A percentile compares a stretch with the other conserved stretches of the same genome.
Conservation (phyloP, 2,329 filamentous ascomycete species). For the Colletotrichum sp. region DNA sequence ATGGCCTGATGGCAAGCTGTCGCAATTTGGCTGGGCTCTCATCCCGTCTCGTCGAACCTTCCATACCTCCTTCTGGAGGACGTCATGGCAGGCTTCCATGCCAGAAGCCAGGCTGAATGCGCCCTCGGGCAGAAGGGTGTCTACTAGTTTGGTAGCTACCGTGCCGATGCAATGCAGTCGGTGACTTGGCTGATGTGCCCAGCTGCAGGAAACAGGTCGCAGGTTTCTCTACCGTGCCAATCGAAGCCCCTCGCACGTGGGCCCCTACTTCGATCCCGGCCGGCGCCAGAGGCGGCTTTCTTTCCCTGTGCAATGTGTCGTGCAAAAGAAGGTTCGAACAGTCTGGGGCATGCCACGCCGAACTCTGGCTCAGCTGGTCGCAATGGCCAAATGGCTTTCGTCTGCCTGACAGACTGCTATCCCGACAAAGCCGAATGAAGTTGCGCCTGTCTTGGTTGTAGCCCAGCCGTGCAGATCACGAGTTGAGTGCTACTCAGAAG, state of each 20-base stretch:
- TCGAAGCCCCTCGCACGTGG: background rate
- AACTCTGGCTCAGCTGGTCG: background rate
- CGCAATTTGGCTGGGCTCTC: background rate
- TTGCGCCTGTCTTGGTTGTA: background rate
- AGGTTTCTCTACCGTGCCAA: background rate
- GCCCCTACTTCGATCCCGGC: background rate
- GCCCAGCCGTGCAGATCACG: background rate
- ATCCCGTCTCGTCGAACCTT: slow-evolving; percentile 4
- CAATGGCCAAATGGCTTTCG: background rate
- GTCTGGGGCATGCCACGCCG: background rate
- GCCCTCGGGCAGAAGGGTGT: background rate
- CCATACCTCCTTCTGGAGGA: background rate
- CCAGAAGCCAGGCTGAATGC: background rate
- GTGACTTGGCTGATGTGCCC: background rate
- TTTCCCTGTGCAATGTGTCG: background rate
- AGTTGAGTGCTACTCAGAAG: background rate
- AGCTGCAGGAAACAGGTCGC: background rate
- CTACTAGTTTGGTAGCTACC: background rate
- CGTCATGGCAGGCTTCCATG: background rate
- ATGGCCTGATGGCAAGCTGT: slow-evolving; percentile 1
- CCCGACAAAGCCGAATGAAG: background rate
- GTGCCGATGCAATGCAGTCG: background rate
- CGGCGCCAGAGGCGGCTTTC: slow-evolving; percentile 10
- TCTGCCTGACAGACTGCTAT: background rate
- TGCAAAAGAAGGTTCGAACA: background rate